Conservation (phyloP, 257 asterid species). For the Capsicum baccatum region DNA sequence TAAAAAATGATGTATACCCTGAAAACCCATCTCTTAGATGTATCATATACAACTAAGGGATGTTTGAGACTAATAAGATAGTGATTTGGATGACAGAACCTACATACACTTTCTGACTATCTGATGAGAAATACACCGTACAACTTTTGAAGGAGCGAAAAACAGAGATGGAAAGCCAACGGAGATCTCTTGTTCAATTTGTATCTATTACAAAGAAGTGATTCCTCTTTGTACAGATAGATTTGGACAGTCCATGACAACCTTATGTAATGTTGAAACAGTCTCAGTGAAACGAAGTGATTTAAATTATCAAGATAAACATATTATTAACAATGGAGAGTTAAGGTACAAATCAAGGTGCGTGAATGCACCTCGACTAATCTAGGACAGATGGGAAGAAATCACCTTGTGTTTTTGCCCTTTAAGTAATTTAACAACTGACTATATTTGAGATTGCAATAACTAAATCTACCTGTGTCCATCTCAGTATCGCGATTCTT, state of each 20-base stretch:
- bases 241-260: not conserved
- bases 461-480: not conserved
- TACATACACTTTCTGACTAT: not conserved
- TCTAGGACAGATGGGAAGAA: no score
- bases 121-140: not conserved
- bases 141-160: not conserved
- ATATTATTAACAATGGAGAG: not conserved
- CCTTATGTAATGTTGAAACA: not conserved
- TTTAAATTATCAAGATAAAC: not conserved
- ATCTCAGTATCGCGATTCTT: not conserved
- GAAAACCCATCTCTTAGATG: not conserved
- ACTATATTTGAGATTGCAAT: not conserved
- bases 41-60: not conserved
- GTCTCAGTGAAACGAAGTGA: not conserved
- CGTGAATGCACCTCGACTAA: no score
- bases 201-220: not conserved
- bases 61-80: not conserved
- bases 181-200: not conserved
- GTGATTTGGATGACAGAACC: not conserved
- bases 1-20: not conserved
- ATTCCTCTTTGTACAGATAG: slow-evolving; percentile 19
- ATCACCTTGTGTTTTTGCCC: no score
- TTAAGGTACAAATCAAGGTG: not conserved
- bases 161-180: not conserved
- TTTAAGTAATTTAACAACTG: not conserved